Conservation (phyloP, 129 eudicot genomes). For the Saussurea involucrata region DNA sequence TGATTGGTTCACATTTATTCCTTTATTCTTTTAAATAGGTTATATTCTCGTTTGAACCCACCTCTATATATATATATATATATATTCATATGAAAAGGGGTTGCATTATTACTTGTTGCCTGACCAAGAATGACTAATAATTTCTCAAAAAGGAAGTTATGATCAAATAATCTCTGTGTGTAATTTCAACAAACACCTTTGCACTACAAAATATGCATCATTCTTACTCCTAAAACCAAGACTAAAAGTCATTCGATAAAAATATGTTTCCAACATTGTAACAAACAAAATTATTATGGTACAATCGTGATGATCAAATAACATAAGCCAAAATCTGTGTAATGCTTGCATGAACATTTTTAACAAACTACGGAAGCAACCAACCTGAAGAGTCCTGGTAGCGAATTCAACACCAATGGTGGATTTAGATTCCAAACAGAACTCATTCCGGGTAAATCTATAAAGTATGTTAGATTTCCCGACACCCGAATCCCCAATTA, state of each 20-base stretch:
- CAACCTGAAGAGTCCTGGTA: constrained; percentile 82
- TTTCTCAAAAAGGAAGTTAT: background rate
- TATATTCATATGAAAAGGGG: background rate
- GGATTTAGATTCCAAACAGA: constrained; percentile 88
- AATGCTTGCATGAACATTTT: background rate
- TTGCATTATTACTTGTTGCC: background rate
- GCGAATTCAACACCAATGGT: constrained; percentile 97
- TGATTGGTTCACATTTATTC: too few species aligned
- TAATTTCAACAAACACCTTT: constrained; percentile 16
- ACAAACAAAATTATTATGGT: background rate
- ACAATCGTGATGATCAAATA: background rate
- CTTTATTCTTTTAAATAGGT: too few species aligned
- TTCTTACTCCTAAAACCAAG: background rate
- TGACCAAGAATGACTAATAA: background rate
- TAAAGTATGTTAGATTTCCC: constrained; percentile 91
- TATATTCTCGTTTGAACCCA: too few species aligned
- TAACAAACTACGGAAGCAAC: background rate
- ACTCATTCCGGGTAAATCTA: constrained; percentile 85
- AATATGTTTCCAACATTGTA: background rate
- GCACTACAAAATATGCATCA: constrained; percentile 12
- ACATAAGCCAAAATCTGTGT: background rate
- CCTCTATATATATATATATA: too few species aligned
- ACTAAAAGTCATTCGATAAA: too few species aligned
- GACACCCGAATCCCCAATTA: constrained; percentile 91
- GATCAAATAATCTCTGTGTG: background rate